phyloP scores from a whole-genome alignment of 352 stramenopile genomes.

The Thalassiosira livingstoniorum region DNA sequence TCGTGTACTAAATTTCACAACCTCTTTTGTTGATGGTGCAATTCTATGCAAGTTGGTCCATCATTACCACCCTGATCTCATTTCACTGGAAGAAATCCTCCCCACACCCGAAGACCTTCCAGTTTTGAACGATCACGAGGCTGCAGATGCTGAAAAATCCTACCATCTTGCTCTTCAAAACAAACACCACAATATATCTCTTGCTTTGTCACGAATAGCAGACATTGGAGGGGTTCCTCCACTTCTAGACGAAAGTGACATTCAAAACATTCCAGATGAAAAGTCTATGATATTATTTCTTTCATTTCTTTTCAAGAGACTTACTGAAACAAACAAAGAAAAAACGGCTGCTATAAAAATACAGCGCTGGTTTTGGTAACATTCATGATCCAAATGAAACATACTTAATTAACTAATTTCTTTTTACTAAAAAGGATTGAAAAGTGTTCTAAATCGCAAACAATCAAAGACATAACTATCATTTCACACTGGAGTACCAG shows the following conservation, averaged over 20 bases:
- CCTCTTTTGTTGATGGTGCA: slow-evolving; percentile 93
- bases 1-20: slow-evolving; percentile 90
- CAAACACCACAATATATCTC: slow-evolving; percentile 88
- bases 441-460: too few relatives aligned
- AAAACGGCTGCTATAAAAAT: slow-evolving; percentile 90
- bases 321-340: slow-evolving; percentile 94
- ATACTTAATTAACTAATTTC: too few relatives aligned
- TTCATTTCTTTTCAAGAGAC: slow-evolving; percentile 92
- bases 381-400: too few relatives aligned
- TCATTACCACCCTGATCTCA: slow-evolving; percentile 94
- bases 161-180: slow-evolving; percentile 70
- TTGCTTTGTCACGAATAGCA: slow-evolving; percentile 90
- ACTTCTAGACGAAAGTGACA: slow-evolving; percentile 90
- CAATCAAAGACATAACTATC: too few relatives aligned
- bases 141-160: slow-evolving; percentile 14
- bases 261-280: slow-evolving; percentile 90
- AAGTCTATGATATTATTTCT: slow-evolving; percentile 95
- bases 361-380: slow-evolving; percentile 86
- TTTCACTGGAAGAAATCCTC: slow-evolving; percentile 75
- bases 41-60: slow-evolving; percentile 93
- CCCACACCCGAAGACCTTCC: slow-evolving; percentile 33
- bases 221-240: slow-evolving; percentile 93
- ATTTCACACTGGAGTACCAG: too few relatives aligned
- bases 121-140: slow-evolving; percentile 3
- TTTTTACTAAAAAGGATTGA: too few relatives aligned